A percentile compares a stretch with the other conserved stretches of the same genome.
These are phyloP conservation scores for Coemansia sp. DNA, from an alignment of 192 early-diverging fungal genomes.

Conservation along the genomic window DNA sequence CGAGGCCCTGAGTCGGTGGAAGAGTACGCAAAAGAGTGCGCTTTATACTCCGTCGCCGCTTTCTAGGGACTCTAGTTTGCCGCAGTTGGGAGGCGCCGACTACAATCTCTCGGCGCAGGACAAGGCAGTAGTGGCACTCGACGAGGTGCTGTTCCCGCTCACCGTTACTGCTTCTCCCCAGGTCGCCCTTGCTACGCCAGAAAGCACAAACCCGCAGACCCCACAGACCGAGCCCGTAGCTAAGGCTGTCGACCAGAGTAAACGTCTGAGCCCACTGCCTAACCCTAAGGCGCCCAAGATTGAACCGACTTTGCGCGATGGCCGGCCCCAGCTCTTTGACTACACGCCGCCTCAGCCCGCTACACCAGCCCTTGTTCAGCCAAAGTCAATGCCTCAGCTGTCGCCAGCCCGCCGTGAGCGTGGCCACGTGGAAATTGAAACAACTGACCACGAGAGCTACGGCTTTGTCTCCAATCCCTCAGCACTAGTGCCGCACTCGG, in stretches of 20 bases:
- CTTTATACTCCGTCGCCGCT: slow-evolving; percentile 29
- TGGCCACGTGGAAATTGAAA: slow-evolving; percentile 46
- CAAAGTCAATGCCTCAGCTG: background rate
- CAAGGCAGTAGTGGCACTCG: slow-evolving; percentile 9
- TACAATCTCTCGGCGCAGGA: slow-evolving; percentile 20
- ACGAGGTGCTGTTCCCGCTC: slow-evolving; percentile 43
- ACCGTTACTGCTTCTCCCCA: slow-evolving; percentile 13
- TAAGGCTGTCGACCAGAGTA: slow-evolving; percentile 20
- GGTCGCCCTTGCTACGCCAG: background rate
- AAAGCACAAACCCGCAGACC: slow-evolving; percentile 11
- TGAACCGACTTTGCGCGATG: slow-evolving; percentile 26
- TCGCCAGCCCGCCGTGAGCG: slow-evolving; percentile 23
- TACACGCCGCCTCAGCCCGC: slow-evolving; percentile 30
- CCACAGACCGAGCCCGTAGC: slow-evolving; percentile 18
- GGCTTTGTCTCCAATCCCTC: slow-evolving; percentile 50
- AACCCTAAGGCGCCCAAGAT: slow-evolving; percentile 49
- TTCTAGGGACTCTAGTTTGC: slow-evolving; percentile 12
- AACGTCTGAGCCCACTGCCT: slow-evolving; percentile 41
- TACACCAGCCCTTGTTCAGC: background rate
- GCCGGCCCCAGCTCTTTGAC: slow-evolving; percentile 43
- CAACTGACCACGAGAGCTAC: slow-evolving; percentile 41
- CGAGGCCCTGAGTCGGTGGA: slow-evolving; percentile 38
- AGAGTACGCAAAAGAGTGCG: slow-evolving; percentile 6
- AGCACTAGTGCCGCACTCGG: slow-evolving; percentile 19
- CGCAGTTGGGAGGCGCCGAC: background rate